Base-by-base conservation (phyloP, 2,329 filamentous ascomycete genomes). In the Aureobasidium vineae region DNA sequence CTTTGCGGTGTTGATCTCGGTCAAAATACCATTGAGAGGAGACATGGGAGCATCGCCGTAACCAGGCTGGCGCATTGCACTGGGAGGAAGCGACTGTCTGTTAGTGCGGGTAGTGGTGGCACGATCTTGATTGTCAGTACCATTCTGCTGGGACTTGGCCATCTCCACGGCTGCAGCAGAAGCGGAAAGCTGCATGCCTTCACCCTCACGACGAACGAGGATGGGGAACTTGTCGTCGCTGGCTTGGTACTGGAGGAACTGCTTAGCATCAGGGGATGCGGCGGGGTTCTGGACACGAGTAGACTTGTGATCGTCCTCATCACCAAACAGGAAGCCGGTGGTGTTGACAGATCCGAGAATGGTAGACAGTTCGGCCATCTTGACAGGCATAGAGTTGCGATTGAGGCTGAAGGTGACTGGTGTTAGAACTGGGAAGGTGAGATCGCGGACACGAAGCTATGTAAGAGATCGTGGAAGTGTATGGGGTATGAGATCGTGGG, bases 331-430 rank as follows among this genome's bases (percentile, higher is more conserved):
- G 74, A 96, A 96, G 65, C 90, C 88, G 31, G 91, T 86, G 15
- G 91, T 92, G 79, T 95, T 93, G 73, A 92, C 92, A 71, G 91
- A 89, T 69, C 95, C 92, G 66, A 96, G 77, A 72, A 87, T 77
- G 28, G 79, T 77, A 49, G 76, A 75, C 47, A 81, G 73, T 66
- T 82, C 80, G 49, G 80, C 76, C 56, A 79, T 75, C 68, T 75
- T 83, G 61, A 94, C 90, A 38, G 94, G 94, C 90, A 97, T 93
- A 5, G 94, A 97, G 78, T 96, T 96, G 70, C 94, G 90, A 76
- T 97, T 96, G 68, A 89, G 83, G 71, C 91, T 96, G 72, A 26
- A 59, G 63, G 72, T 59, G 47, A 19, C 7, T 45, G 41, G 11
- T 54, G 38, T 60, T 40, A 68, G 60, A 21, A 57, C 41, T 33